Conservation (phyloP, 164 flowering plant genomes). For the Aristolochia californica region DNA sequence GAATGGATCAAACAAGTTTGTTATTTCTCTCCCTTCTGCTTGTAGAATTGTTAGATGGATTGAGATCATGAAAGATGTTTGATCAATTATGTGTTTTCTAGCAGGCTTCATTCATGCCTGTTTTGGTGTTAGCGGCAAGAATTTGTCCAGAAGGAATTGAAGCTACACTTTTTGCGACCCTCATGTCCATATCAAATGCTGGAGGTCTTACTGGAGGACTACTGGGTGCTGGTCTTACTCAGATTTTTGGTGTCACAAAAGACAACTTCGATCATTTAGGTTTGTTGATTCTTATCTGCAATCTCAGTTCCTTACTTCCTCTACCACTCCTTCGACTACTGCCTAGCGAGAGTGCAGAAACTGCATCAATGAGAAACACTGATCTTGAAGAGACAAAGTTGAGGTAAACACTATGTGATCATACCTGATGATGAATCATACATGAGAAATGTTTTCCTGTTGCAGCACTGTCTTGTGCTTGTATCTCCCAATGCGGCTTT, state of each 20-base stretch:
- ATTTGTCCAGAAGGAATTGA: constrained; percentile 94
- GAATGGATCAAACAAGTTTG: no score
- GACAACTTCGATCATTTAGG: constrained; percentile 71
- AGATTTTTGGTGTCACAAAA: constrained; percentile 75
- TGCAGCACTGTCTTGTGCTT: no score
- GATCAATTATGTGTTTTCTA: not conserved
- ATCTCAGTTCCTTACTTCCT: constrained; percentile 87
- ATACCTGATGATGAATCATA: no score
- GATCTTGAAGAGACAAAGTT: constrained; percentile 59
- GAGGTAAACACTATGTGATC: constrained; percentile 21
- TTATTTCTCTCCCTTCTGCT: no score
- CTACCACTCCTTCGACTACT: constrained; percentile 87
- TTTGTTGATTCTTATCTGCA: constrained; percentile 65
- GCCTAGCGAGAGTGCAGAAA: constrained; percentile 44
- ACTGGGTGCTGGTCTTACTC: constrained; percentile 86
- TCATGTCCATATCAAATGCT: constrained; percentile 93
- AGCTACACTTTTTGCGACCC: constrained; percentile 96
- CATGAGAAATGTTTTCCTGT: no score
- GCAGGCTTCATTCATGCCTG: constrained; percentile 99
- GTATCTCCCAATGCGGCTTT: no score
- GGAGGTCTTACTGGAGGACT: constrained; percentile 86
- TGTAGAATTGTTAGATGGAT: no score
- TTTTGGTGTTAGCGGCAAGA: constrained; percentile 86
- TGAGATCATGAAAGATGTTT: no score
- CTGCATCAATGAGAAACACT: constrained; percentile 19